Percentiles rank a stretch among this genome's conserved stretches.
These are phyloP conservation scores for Helotiales sp. DNA, from an alignment of 2,329 filamentous ascomycete genomes.

Conservation along the genomic window DNA sequence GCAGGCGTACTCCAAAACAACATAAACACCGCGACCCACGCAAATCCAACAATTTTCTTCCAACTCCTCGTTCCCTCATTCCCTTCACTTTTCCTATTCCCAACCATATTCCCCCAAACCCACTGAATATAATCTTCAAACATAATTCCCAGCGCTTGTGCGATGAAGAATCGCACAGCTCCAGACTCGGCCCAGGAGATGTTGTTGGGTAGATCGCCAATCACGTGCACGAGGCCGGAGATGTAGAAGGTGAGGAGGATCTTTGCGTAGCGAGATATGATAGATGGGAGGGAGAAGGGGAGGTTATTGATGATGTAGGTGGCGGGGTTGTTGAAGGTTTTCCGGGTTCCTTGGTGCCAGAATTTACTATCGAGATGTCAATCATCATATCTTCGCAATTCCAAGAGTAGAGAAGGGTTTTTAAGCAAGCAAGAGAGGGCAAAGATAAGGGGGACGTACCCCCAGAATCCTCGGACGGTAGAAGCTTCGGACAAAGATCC, in stretches of 20 bases:
- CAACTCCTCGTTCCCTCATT: not conserved
- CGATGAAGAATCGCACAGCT: constrained; percentile 29
- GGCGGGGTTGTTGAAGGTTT: not conserved
- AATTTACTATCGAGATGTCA: not conserved
- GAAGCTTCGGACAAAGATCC: constrained; percentile 7
- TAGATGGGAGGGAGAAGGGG: constrained; percentile 1
- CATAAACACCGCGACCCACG: constrained; percentile 27
- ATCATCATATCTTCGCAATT: not conserved
- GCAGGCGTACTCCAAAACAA: constrained; percentile 13
- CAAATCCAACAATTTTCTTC: constrained; percentile 12
- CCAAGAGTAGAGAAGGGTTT: not conserved
- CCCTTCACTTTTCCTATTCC: not conserved
- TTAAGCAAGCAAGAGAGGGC: not conserved
- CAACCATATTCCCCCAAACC: constrained; percentile 19
- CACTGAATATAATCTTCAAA: constrained; percentile 33
- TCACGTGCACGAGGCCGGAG: constrained; percentile 31
- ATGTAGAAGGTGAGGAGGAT: constrained; percentile 33
- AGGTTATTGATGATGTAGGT: constrained; percentile 1
- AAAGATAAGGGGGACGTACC: constrained; percentile 4
- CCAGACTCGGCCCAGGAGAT: constrained; percentile 21
- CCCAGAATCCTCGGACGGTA: constrained; percentile 14
- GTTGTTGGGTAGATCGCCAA: constrained; percentile 19
- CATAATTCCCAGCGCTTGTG: constrained; percentile 29
- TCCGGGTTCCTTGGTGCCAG: constrained; percentile 9
- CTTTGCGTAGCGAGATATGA: constrained; percentile 32